Base-by-base conservation (phyloP, 305 asterid genomes). In the Fraxinus velutina region DNA sequence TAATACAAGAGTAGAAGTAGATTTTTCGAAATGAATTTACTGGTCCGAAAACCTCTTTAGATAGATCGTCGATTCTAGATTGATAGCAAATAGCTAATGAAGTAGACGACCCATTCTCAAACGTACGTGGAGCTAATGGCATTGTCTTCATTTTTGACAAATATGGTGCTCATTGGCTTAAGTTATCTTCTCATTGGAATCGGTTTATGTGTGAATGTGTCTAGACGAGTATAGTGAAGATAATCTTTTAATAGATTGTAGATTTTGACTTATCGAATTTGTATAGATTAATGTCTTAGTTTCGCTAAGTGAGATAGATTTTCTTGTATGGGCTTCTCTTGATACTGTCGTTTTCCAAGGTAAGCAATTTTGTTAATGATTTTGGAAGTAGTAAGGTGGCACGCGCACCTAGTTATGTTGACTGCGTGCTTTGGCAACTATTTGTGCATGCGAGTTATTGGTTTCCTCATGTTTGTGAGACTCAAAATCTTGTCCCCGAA, bases 391-490 rank as follows among this genome's bases (percentile, higher is more conserved):
- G 55, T 33, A 37, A 50, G 86, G 37, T 78, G 88, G 90, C 97
- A 91, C 81, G 39, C 74, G 39, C 74, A 79, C 71, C 80, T 85
- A 86, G 87, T 87, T 83, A 89, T 81, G 76, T 80, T 76, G 74
- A 81, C 77, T 68, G 74, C 74, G 39, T 27, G 37, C 39, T 29
- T 29, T 10, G 39, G 36, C 74, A 68, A 27, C 68, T 86, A 76
- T 82, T 73, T 64, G 85, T 85, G 90, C 94, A 86, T 89, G 93
- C 92, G 92, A 15, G 74, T 73, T 68, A 10, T 81, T 80, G 81
- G 73, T 30, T 86, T 66, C 80, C 79, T 83, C 83, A 81, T 76
- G 42, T 85, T 83, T 80, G 33, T 83, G 79, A 79, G 7, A 3
- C 75, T 80, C 47, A 6, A 64, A 21, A 8, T 64, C 34, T 64